Evolutionary conservation across 257 asterid species (phyloP), one percentile per base, ranked within the genome.

Genomic region (Ballota nigra): DNA sequence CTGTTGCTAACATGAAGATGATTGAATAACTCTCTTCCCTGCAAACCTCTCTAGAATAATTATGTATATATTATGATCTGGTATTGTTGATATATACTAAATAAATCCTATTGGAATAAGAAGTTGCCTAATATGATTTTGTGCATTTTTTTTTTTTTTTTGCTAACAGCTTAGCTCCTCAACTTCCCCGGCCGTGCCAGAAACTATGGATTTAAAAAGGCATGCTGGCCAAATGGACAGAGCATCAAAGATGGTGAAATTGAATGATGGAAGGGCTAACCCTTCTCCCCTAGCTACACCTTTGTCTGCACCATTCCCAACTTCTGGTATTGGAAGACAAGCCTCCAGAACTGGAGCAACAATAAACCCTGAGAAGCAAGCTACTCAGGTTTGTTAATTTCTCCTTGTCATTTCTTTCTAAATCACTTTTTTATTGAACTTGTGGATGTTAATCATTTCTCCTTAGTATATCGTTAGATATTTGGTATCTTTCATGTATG

Each of bases 221-320:
- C 82, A 62, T 71, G 60, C 77, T 47, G 74, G 85, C 75, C 87
- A 77, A 65, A 51, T 66, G 66, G 79, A 75, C 64, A 90, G 80
- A 70, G 82, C 87, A 60, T 69, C 91, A 8, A 92, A 86, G 72
- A 40, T 88, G 80, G 43, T 78, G 74, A 87, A 82, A 71, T 63
- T 80, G 72, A 85, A 82, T 71, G 91, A 85, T 60, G 95, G 89
- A 40, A 81, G 80, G 68, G 76, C 82, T 13, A 13, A 70, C 45
- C 80, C 88, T 76, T 74, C 78, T 22, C 61, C 80, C 68, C 36
- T 72, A 34, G 75, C 72, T 61, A 61, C 75, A 22, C 52, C 83
- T 24, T 33, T 74, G 62, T 36, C 87, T 58, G 82, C 82, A 61
- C 83, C 72, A 15, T 41, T 86, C 53, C 77, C 71, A 63, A 43